Evolutionary conservation across 2,329 filamentous ascomycete genomes (phyloP), one percentile per base, ranked within the genome.

Genomic region (Kalmusia sp.): DNA sequence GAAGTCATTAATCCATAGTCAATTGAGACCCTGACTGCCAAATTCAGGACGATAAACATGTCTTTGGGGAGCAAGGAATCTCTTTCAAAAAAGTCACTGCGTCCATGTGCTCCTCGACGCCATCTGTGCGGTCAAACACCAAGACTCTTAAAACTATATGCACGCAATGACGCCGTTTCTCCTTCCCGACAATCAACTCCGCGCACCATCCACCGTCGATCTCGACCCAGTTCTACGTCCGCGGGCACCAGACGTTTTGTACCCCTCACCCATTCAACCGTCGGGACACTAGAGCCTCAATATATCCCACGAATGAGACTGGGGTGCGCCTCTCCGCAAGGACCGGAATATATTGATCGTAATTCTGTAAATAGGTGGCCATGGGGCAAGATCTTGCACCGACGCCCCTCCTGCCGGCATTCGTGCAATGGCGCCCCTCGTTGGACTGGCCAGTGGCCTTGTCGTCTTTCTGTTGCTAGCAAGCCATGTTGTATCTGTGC

Each of bases 351-450:
- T 48, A 56, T 55, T 58, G 54, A 48, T 49, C 31, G 25, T 31
- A 17, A 30, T 43, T 45, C 44, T 47, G 30, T 49, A 45, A 35
- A 52, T 49, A 52, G 30, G 50, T 38, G 17, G 21, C 22, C 19
- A 38, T 55, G 46, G 25, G 34, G 46, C 45, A 14, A 27, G 22
- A 31, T 53, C 22, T 54, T 40, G 48, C 53, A 52, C 45, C 21
- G 39, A 52, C 40, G 17, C 38, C 25, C n/a, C 35, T 48, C 46
- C 51, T 52, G 28, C 22, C 25, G 37, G n/a, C 31, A 27, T 41
- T 39, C 43, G 53, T n/a, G n/a, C 25, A 34, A 63, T 67, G 58
- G 52, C 49, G 19, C 40, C 51, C 11, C 50, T 52, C 44, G 31
- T 55, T 55, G 50, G 53, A 53, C 47, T 57, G 25, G 34, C 40